Evolutionary conservation across 2,329 filamentous ascomycete genomes (phyloP), one percentile per base, ranked within the genome.

Genomic region (Onygena corvina): DNA sequence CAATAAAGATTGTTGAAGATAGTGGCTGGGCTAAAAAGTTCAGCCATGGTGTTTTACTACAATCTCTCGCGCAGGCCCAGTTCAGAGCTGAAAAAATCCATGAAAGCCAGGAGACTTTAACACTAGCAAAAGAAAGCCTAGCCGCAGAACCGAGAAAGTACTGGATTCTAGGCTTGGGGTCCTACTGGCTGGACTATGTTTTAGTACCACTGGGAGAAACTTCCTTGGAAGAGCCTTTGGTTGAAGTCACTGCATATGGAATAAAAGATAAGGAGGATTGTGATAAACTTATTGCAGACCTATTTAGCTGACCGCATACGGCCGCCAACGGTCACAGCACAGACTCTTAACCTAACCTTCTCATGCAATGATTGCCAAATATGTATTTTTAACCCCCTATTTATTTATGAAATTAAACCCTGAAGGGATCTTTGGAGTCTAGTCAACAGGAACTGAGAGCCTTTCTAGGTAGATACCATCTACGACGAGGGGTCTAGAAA

Each of bases 51-150:
- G 21, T 53, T 42, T 44, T 55, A 20, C 50, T 42, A 18, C 52
- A 40, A 16, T 55, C 53, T 7, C 50, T 54, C 18, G 51, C 51
- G 29, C 51, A 54, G 29, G 48, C 35, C 12, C 46, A 53, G n/a
- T 14, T 21, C 34, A 6, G 33, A 18, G 23, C 11, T 18, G 46
- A 23, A 8, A 25, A 48, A 6, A 11, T 48, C 11, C n/a, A 27
- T 3, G 34, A 48, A 27, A 25, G 31, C 16, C 30, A 16, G 16
- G 18, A 6, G 12, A 38, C 46, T 21, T 20, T 25, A 11, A 21
- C 38, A 18, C 6, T 9, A 3, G 46, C 46, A 18, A 20, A 16
- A 21, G 29, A 49, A n/a, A 49, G 47, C 25, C 30, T 42, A 18
- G 47, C 47, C 4, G 36, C 36, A 31, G 47, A 49, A 49, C 23